Percentiles rank a stretch among this genome's conserved stretches.
Conservation (phyloP, 164 flowering plant species). For the Aristolochia californica region DNA sequence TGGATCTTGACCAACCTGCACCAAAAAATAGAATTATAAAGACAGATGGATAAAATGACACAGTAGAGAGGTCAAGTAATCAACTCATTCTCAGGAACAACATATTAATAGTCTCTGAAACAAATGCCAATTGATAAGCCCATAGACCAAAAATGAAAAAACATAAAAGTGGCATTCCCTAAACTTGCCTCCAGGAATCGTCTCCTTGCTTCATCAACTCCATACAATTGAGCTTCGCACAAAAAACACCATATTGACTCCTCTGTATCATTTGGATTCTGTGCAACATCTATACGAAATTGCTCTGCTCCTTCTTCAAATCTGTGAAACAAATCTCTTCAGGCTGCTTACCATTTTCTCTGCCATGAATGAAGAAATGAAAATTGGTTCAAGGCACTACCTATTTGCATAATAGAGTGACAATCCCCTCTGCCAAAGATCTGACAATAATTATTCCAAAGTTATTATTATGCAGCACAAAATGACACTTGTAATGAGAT, state of each 20-base stretch:
- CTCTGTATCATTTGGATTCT: slow-evolving; percentile 93
- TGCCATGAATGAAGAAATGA: too few relatives aligned
- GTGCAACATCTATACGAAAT: slow-evolving; percentile 85
- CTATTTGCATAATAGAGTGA: slow-evolving; percentile 86
- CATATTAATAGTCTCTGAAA: neutral
- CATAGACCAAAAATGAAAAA: too few relatives aligned
- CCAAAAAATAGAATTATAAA: neutral
- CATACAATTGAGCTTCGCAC: slow-evolving; percentile 81
- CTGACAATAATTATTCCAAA: slow-evolving; percentile 23
- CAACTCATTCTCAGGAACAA: neutral
- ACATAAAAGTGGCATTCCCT: too few relatives aligned
- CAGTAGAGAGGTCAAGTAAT: neutral
- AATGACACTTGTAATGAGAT: neutral
- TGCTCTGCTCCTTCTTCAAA: slow-evolving; percentile 97
- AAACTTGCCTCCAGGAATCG: slow-evolving; percentile 61
- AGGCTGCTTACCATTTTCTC: too few relatives aligned
- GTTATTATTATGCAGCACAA: neutral
- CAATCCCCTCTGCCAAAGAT: slow-evolving; percentile 96
- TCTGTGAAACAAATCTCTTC: slow-evolving; percentile 21
- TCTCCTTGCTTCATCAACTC: slow-evolving; percentile 69
- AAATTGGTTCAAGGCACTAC: slow-evolving; percentile 22
- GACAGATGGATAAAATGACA: neutral
- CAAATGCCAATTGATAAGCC: neutral
- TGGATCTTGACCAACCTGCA: slow-evolving; percentile 79
- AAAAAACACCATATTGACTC: slow-evolving; percentile 98